These are phyloP conservation scores for Malus asiatica DNA, from an alignment of 306 rosid species.

Conservation along the genomic window DNA sequence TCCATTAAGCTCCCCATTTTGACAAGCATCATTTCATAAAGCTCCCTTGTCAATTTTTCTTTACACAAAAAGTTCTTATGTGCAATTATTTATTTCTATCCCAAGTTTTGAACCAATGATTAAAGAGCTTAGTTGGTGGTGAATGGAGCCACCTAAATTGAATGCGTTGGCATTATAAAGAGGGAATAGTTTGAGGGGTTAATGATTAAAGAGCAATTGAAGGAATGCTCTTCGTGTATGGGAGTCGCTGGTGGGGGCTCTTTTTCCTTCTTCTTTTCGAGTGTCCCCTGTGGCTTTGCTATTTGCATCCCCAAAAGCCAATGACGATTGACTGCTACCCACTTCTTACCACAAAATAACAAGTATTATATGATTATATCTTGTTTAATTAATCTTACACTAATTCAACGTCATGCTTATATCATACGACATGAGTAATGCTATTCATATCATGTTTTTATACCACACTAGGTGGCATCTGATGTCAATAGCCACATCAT, in stretches of 20 bases:
- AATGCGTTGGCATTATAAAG: conserved; percentile 24
- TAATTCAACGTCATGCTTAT: not conserved
- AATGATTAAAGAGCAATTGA: conserved; percentile 29
- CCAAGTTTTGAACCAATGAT: conserved; percentile 18
- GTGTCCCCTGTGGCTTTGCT: conserved; percentile 8
- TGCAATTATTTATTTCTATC: not conserved
- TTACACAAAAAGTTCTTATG: not conserved
- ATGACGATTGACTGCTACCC: conserved; percentile 3
- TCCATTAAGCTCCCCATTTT: not conserved
- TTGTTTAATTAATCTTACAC: not conserved
- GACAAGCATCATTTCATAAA: too few relatives aligned
- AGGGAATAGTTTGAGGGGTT: conserved; percentile 15
- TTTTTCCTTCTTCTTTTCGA: not conserved
- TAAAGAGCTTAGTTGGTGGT: conserved; percentile 18
- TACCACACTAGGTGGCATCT: too few relatives aligned
- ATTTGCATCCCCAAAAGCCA: conserved; percentile 1
- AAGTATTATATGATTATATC: not conserved
- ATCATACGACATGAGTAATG: not conserved
- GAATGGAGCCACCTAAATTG: conserved; percentile 13
- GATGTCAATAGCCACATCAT: too few relatives aligned
- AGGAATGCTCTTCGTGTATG: not conserved
- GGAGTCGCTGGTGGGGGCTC: conserved; percentile 23
- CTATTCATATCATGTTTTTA: too few relatives aligned
- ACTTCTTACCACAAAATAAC: conserved; percentile 2
- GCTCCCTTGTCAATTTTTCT: not conserved